A percentile compares a stretch with the other conserved stretches of the same genome.
These are phyloP conservation scores for Hawksworthiomyces lignivorus DNA, from an alignment of 2,329 filamentous ascomycete genomes.

Conservation along the genomic window DNA sequence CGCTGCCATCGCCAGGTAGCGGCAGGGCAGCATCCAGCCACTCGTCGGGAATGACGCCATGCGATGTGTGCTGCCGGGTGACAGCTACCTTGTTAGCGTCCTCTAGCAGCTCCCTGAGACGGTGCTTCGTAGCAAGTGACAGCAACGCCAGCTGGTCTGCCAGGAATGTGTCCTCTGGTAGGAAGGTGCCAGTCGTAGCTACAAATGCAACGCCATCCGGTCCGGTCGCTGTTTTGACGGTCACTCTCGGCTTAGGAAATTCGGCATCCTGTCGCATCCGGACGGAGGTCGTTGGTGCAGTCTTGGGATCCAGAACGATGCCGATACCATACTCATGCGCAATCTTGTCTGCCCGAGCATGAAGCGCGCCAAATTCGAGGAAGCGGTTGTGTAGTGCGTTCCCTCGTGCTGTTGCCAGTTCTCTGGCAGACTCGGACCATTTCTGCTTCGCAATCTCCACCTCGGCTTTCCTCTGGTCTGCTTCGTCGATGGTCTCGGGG, in stretches of 20 bases:
- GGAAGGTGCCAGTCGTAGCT: conserved; percentile 57
- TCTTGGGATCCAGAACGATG: conserved; percentile 50
- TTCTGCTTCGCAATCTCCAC: conserved; percentile 58
- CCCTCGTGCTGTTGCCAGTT: conserved; percentile 50
- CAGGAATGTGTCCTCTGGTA: conserved; percentile 67
- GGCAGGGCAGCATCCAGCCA: conserved; percentile 64
- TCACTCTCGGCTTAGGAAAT: conserved; percentile 44
- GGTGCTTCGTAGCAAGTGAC: conserved; percentile 75
- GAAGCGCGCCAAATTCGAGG: conserved; percentile 54
- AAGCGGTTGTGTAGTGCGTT: conserved; percentile 70
- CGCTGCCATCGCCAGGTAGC: conserved; percentile 15
- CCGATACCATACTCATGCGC: conserved; percentile 49
- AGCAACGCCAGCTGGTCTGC: conserved; percentile 77
- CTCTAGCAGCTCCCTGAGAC: conserved; percentile 66
- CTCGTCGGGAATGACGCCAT: conserved; percentile 69
- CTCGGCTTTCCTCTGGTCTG: conserved; percentile 55
- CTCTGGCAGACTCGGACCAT: conserved; percentile 58
- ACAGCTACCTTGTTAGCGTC: conserved; percentile 65
- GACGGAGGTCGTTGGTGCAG: conserved; percentile 30
- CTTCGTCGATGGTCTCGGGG: conserved; percentile 34
- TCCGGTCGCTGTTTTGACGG: conserved; percentile 45
- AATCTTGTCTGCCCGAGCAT: conserved; percentile 50
- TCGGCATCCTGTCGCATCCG: conserved; percentile 43
- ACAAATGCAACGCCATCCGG: conserved; percentile 56
- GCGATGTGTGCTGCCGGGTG: conserved; percentile 67